Evolutionary conservation across 2,329 filamentous ascomycete species (phyloP).

Genomic region (Verticillium nubilum): DNA sequence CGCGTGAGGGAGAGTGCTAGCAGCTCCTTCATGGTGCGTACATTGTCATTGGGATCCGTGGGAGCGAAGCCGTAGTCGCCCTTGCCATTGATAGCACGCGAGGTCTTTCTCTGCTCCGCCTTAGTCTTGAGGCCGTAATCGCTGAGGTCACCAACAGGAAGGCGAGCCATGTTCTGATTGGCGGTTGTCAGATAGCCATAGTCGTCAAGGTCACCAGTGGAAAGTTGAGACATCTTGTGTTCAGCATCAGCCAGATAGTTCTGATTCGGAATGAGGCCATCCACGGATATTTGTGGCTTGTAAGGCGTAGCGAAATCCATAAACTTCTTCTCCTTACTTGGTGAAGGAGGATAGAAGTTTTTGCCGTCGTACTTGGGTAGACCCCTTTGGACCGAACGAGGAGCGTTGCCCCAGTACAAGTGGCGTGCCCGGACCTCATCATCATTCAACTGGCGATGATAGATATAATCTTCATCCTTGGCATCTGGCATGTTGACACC

Average conservation of each 20-base stretch:
- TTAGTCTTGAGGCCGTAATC: background rate
- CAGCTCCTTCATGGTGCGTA: background rate
- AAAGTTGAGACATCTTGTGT: background rate
- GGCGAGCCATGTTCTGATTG: background rate
- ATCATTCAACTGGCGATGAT: slow-evolving; percentile 50
- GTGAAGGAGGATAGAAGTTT: slow-evolving; percentile 56
- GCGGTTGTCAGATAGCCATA: background rate
- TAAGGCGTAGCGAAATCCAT: background rate
- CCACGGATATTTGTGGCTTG: background rate
- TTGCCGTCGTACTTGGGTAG: slow-evolving; percentile 61
- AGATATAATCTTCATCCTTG: slow-evolving; percentile 44
- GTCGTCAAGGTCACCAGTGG: background rate
- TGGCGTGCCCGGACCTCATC: slow-evolving; percentile 55
- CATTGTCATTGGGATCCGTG: background rate
- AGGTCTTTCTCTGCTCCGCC: background rate
- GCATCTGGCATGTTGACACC: slow-evolving; percentile 35
- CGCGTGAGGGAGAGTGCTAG: background rate
- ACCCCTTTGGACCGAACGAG: slow-evolving; percentile 42
- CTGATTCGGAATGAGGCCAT: background rate
- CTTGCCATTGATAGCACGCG: background rate
- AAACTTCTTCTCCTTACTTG: slow-evolving; percentile 29
- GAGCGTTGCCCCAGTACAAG: slow-evolving; percentile 55
- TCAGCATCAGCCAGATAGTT: background rate
- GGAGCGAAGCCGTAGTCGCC: background rate
- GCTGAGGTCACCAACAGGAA: background rate